These are phyloP conservation scores for Fusarium humuli DNA, from an alignment of 2,329 filamentous ascomycete genomes.

Conservation along the genomic window DNA sequence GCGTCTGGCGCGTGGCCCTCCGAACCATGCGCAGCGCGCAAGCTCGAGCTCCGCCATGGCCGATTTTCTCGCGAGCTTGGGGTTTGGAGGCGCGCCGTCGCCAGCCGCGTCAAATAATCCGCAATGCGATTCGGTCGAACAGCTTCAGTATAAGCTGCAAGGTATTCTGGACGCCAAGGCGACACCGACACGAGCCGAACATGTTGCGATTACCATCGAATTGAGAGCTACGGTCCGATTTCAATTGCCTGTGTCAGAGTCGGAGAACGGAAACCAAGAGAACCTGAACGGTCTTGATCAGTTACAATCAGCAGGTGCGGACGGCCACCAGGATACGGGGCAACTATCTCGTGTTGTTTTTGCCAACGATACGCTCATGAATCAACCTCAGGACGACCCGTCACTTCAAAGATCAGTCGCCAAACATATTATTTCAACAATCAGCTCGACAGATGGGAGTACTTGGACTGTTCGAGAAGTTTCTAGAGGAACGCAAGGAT, in stretches of 20 bases:
- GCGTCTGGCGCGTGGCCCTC: slow-evolving; percentile 23
- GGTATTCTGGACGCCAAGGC: slow-evolving; percentile 56
- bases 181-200: slow-evolving; percentile 62
- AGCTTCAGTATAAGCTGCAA: slow-evolving; percentile 61
- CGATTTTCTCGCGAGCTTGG: slow-evolving; percentile 55
- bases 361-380: slow-evolving; percentile 60
- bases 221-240: slow-evolving; percentile 60
- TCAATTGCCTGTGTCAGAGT: slow-evolving; percentile 53
- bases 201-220: slow-evolving; percentile 60
- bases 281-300: slow-evolving; percentile 51
- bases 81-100: slow-evolving; percentile 45
- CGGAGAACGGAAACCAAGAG: slow-evolving; percentile 53
- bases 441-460: slow-evolving; percentile 61
- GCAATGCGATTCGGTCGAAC: slow-evolving; percentile 54
- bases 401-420: slow-evolving; percentile 62
- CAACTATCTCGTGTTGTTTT: slow-evolving; percentile 55
- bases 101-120: slow-evolving; percentile 36
- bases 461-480: slow-evolving; percentile 61
- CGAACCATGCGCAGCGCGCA: background rate
- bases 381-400: slow-evolving; percentile 63
- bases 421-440: slow-evolving; percentile 58
- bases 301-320: slow-evolving; percentile 34
- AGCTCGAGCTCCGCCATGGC: slow-evolving; percentile 47
- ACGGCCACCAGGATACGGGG: slow-evolving; percentile 20
- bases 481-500: slow-evolving; percentile 60